Conservation (phyloP, 352 stramenopile genomes). For the Phytophthora macrochlamydospora region DNA sequence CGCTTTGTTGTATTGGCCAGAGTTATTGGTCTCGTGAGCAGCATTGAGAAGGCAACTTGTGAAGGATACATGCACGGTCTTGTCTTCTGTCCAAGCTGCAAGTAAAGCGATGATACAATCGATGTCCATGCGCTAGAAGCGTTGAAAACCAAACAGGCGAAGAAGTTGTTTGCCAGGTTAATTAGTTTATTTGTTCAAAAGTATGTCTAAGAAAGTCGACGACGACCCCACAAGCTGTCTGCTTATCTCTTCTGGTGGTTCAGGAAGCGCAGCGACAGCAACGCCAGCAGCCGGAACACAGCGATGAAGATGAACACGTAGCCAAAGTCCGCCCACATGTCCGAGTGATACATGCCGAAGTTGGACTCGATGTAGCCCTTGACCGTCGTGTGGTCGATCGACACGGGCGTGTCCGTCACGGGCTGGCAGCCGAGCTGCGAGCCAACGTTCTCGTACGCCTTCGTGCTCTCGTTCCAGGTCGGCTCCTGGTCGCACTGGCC, state of each 20-base stretch:
- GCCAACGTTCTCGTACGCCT: conserved; percentile 21
- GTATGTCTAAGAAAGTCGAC: neutral
- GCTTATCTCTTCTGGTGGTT: conserved; percentile 46
- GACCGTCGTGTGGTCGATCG: conserved; percentile 27
- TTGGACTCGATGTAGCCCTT: conserved; percentile 28
- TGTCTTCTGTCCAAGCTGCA: neutral
- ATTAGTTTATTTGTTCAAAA: conserved; percentile 3
- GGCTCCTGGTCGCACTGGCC: conserved; percentile 24
- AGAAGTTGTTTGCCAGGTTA: conserved; percentile 19
- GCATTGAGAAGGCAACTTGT: too few species aligned
- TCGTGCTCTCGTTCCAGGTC: conserved; percentile 22
- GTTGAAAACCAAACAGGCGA: neutral
- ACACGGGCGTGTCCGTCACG: conserved; percentile 13
- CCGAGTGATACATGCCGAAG: conserved; percentile 30
- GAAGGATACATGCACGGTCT: too few species aligned
- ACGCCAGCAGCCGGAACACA: conserved; percentile 25
- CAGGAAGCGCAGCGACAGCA: conserved; percentile 41
- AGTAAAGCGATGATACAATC: neutral
- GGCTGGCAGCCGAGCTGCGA: conserved; percentile 26
- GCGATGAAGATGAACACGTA: conserved; percentile 29
- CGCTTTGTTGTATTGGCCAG: too few species aligned
- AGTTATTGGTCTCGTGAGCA: too few species aligned
- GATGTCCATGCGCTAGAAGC: neutral
- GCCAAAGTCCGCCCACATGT: conserved; percentile 30
- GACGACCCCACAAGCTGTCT: conserved; percentile 43